Base-by-base conservation (phyloP, 2,329 filamentous ascomycete species). In the Fusarium veterinarium region DNA sequence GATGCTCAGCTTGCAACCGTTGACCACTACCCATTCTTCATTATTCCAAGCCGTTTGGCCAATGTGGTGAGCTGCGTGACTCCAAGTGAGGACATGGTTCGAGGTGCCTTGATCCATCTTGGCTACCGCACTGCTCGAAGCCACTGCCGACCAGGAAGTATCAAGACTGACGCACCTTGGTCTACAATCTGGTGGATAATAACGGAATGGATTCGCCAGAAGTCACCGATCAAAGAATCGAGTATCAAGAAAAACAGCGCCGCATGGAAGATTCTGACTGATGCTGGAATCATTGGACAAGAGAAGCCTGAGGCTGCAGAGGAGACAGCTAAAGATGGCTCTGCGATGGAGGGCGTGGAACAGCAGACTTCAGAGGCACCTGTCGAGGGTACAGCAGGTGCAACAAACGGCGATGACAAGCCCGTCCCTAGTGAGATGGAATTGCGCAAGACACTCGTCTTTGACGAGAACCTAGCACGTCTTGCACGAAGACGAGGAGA, bases 101-200 rank as follows among this genome's bases (percentile, higher is more conserved):
- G 93, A 51, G 95, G 96, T 28, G 96, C 96, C 6, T 84, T 99
- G 35, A 87, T 91, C 28, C 89, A 92, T 67, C 86, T 97, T 3
- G 96, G 95, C 11, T 98, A 97, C 79, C 88, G 89, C 49, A 93
- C 93, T 7, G 93, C 93, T 2, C 90, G 95, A 77, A 97, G 93
- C 75, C 96, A 99, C 81, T 94, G 94, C 76, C 94, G 95, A 74
- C 89, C 94, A 0, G 95, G 95, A 31, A 96, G 93, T 77, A 91
- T 98, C 82, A 97, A 97, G 84, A 98, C 96, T 0, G 91, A 98
- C 81, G 96, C 96, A 19, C 93, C 95, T 0, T 99, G 95, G 95
- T 86, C 86, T 8, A 91, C 94, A 0, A 89, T 99, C 52, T 98
- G 96, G 95, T 93, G 97, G 79, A 86, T 98, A 33, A 96, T 98